Evolutionary conservation across 2,329 filamentous ascomycete genomes (phyloP).

Genomic region (Trichoderma sp.): DNA sequence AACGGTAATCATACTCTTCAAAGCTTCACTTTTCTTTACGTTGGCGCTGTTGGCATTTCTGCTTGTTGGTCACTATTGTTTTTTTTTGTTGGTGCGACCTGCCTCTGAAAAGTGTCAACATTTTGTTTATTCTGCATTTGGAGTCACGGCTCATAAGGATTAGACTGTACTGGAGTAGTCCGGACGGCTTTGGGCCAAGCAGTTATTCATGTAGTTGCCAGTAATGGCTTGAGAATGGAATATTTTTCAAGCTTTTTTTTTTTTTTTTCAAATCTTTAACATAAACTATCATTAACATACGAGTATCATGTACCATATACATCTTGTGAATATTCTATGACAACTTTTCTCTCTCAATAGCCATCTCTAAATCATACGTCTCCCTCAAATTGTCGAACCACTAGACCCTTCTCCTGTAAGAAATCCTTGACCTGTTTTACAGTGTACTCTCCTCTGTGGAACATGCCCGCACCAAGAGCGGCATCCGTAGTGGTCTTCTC

Average conservation of each 20-base stretch:
- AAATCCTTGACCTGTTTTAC: constrained; percentile 92
- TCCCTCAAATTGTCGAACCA: constrained; percentile 78
- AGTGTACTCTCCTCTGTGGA: constrained; percentile 93
- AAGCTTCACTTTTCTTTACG: neutral
- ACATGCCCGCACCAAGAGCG: constrained; percentile 94
- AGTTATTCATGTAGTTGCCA: constrained; percentile 2
- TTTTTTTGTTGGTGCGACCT: neutral
- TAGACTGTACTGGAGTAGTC: constrained; percentile 18
- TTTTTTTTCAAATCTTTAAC: neutral
- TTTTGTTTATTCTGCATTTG: neutral
- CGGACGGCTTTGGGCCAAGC: constrained; percentile 2
- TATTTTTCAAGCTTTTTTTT: neutral
- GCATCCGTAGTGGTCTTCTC: constrained; percentile 83
- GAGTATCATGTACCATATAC: neutral
- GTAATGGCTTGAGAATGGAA: neutral
- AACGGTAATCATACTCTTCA: neutral
- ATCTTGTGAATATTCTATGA: constrained; percentile 15
- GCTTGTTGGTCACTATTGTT: neutral
- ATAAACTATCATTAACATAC: neutral
- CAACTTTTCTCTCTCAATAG: neutral
- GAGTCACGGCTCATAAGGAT: constrained; percentile 14
- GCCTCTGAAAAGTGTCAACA: neutral
- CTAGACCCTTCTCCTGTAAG: constrained; percentile 67
- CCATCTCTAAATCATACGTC: constrained; percentile 35
- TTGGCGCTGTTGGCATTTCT: constrained; percentile 4